Conservation (phyloP, 768 basidiomycete species). For the Agrocybe chaxingu region DNA sequence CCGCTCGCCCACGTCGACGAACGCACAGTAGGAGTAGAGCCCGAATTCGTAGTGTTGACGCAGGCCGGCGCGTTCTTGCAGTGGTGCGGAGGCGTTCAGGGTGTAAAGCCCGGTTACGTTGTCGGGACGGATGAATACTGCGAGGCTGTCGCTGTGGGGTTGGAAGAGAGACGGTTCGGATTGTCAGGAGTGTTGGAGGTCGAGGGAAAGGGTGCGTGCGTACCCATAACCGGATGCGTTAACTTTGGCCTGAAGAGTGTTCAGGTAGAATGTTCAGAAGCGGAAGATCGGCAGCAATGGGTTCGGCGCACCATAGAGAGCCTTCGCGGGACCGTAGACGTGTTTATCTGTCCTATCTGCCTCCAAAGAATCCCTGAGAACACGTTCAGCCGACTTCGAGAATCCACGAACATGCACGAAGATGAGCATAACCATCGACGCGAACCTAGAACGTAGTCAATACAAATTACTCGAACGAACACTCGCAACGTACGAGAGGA, state of each 20-base stretch:
- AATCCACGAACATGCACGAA: conserved; percentile 63
- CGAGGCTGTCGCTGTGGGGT: conserved; percentile 29
- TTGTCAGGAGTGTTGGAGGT: no score
- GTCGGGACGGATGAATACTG: conserved; percentile 50
- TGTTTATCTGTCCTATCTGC: conserved; percentile 82
- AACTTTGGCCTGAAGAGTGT: conserved; percentile 49
- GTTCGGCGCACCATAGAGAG: conserved; percentile 63
- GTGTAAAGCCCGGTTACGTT: conserved; percentile 57
- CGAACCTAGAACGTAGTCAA: conserved; percentile 30
- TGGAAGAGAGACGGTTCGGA: neutral
- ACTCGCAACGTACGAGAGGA: conserved; percentile 58
- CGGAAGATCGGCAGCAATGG: neutral
- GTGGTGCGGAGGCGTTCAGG: conserved; percentile 58
- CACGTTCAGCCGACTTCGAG: conserved; percentile 1
- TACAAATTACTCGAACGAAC: conserved; percentile 10
- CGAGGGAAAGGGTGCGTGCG: conserved; percentile 17
- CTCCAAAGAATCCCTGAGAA: conserved; percentile 16
- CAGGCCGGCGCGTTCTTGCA: conserved; percentile 54
- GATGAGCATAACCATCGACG: conserved; percentile 63
- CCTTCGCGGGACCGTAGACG: conserved; percentile 64
- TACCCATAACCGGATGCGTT: conserved; percentile 74
- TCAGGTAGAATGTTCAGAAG: conserved; percentile 3
- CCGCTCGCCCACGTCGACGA: conserved; percentile 42
- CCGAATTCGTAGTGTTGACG: conserved; percentile 75
- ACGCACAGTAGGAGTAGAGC: conserved; percentile 80